Evolutionary conservation across 495 filamentous ascomycete genomes (phyloP).

Genomic region (Tuber brumale): DNA sequence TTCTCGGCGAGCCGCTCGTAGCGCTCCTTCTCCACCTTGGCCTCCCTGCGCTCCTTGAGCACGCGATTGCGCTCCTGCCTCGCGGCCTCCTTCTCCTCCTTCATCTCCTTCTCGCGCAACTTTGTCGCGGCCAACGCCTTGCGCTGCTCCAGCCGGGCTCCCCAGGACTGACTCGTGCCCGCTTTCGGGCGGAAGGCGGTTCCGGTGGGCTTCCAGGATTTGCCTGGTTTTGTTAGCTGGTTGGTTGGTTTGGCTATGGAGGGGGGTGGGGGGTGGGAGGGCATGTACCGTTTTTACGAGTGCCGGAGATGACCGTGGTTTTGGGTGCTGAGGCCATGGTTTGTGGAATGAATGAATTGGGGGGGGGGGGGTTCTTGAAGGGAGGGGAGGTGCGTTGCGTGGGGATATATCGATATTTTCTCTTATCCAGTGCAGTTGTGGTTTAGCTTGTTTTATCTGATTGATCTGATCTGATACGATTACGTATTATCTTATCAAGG

Average conservation of each 20-base stretch:
- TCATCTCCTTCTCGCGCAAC: slow-evolving; percentile 87
- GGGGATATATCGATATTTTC: not conserved
- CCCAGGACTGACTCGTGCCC: slow-evolving; percentile 64
- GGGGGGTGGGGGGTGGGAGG: too few species aligned
- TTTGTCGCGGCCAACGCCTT: slow-evolving; percentile 65
- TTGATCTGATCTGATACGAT: slow-evolving; percentile 1
- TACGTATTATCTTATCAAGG: slow-evolving; percentile 1
- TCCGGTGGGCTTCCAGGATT: slow-evolving; percentile 81
- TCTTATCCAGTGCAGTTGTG: not conserved
- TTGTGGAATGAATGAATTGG: not conserved
- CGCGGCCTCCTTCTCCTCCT: slow-evolving; percentile 85
- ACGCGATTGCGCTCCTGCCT: slow-evolving; percentile 56
- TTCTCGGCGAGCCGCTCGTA: slow-evolving; percentile 94
- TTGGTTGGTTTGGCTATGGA: not conserved
- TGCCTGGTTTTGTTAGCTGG: slow-evolving; percentile 53
- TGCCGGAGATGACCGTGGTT: slow-evolving; percentile 45
- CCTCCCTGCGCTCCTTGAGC: slow-evolving; percentile 73
- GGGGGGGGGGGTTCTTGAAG: not conserved
- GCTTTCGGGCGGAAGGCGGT: slow-evolving; percentile 79
- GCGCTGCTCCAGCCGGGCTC: slow-evolving; percentile 61
- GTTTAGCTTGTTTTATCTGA: not conserved
- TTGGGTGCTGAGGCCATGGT: slow-evolving; percentile 22
- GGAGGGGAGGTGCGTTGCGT: not conserved
- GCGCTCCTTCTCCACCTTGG: slow-evolving; percentile 86
- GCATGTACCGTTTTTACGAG: slow-evolving; percentile 42